Percentiles rank a stretch among this genome's conserved stretches.
Conservation (phyloP, 306 rosid species). For the Pachyrhizus erosus region DNA sequence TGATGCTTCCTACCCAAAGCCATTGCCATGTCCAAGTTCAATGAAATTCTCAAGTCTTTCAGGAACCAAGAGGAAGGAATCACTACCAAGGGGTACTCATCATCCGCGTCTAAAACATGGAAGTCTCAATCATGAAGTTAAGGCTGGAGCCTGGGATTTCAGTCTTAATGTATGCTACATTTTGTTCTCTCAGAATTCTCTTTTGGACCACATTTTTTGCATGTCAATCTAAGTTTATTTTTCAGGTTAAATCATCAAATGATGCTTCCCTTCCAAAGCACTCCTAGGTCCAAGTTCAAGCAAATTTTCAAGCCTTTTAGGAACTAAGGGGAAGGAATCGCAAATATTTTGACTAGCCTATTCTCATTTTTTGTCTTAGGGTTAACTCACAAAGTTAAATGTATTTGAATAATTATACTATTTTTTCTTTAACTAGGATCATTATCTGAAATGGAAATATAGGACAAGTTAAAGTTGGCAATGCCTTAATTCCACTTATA, state of each 20-base stretch:
- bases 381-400: too few relatives aligned
- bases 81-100: not conserved
- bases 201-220: not conserved
- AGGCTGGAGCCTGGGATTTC: too few relatives aligned
- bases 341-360: too few relatives aligned
- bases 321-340: constrained; percentile 24
- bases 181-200: not conserved
- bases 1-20: not conserved
- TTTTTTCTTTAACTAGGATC: too few relatives aligned
- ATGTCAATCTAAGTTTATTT: not conserved
- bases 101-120: not conserved
- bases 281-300: constrained; percentile 34
- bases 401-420: too few relatives aligned
- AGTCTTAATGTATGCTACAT: not conserved
- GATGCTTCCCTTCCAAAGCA: not conserved
- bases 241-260: constrained; percentile 34
- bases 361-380: too few relatives aligned
- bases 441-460: not conserved
- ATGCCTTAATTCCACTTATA: not conserved
- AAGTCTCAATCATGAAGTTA: not conserved
- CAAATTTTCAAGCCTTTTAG: constrained; percentile 8
- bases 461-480: not conserved
- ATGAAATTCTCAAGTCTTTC: constrained; percentile 16
- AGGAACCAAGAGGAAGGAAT: constrained; percentile 30
- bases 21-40: constrained; percentile 35